Conservation (phyloP, 139 green algal species). For the Mychonastes homosphaera region DNA sequence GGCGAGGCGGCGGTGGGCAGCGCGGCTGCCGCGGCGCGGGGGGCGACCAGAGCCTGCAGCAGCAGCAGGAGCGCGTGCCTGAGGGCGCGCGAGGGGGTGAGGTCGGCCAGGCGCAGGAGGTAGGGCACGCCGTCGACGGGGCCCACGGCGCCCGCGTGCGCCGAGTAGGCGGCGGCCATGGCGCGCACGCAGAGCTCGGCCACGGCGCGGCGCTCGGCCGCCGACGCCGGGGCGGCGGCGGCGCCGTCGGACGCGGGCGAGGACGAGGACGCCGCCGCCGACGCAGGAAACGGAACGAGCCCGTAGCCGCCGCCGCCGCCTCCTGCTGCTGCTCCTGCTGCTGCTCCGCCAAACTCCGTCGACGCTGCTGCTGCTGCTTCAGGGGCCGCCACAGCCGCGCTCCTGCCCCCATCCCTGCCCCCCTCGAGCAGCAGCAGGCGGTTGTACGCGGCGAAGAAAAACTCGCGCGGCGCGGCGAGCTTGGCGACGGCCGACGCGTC, state of each 20-base stretch:
- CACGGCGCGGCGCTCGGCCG: conserved; percentile 7
- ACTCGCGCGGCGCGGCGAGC: conserved; percentile 55
- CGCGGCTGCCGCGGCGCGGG: conserved; percentile 11
- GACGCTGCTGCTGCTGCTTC: too few species aligned
- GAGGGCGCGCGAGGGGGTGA: conserved; percentile 39
- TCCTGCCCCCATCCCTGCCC: not conserved
- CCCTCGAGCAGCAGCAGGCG: conserved; percentile 18
- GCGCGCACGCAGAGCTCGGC: conserved; percentile 68
- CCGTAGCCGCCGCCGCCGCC: conserved; percentile 1
- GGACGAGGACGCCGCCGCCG: too few species aligned
- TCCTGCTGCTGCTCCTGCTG: not conserved
- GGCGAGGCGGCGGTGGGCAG: not conserved
- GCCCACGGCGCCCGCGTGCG: conserved; percentile 33
- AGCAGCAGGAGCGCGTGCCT: conserved; percentile 67
- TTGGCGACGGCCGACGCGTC: conserved; percentile 48
- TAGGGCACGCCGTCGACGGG: conserved; percentile 69
- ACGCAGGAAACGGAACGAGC: not conserved
- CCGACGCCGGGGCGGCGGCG: not conserved
- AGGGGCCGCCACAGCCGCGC: too few species aligned
- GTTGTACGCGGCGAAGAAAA: conserved; percentile 72
- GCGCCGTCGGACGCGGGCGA: not conserved
- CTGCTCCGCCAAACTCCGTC: not conserved
- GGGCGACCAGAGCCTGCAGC: conserved; percentile 59
- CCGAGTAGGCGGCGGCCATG: conserved; percentile 72
- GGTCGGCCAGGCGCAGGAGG: conserved; percentile 58